phyloP scores from a whole-genome alignment of 441 rosid genomes.

The Croton setiger region DNA sequence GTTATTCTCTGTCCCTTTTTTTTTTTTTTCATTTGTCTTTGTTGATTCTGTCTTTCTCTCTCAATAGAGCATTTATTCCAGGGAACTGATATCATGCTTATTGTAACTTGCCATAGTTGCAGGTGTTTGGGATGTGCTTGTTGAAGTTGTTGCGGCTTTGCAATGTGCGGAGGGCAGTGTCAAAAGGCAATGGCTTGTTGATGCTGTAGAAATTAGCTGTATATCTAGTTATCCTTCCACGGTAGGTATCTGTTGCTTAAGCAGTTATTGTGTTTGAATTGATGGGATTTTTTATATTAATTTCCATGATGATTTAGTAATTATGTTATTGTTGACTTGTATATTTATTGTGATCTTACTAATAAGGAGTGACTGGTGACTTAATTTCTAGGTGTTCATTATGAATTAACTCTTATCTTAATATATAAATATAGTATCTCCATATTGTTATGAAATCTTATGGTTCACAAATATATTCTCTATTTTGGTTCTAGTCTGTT shows the following conservation, averaged over 20 bases:
- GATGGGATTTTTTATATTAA: too few relatives aligned
- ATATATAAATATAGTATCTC: too few relatives aligned
- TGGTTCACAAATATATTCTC: too few relatives aligned
- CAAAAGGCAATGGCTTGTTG: slow-evolving; percentile 85
- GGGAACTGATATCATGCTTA: slow-evolving; percentile 14
- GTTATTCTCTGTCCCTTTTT: not conserved
- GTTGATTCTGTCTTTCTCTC: not conserved
- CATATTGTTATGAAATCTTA: too few relatives aligned
- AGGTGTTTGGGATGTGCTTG: slow-evolving; percentile 71
- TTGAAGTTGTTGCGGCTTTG: slow-evolving; percentile 72
- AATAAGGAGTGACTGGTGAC: too few relatives aligned
- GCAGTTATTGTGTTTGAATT: too few relatives aligned
- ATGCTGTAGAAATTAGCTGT: slow-evolving; percentile 86
- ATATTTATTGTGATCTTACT: too few relatives aligned
- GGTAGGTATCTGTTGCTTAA: slow-evolving; percentile 37
- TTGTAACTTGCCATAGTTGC: slow-evolving; percentile 21
- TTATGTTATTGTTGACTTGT: too few relatives aligned
- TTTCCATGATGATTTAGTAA: too few relatives aligned
- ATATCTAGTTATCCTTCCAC: slow-evolving; percentile 73
- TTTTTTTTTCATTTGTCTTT: not conserved
- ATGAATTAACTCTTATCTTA: too few relatives aligned
- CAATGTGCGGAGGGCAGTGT: slow-evolving; percentile 61
- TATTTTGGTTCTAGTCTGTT: too few relatives aligned
- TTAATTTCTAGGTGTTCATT: too few relatives aligned
- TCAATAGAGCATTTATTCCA: not conserved